Evolutionary conservation across 495 filamentous ascomycete genomes (phyloP).

Genomic region (Xylaria curta): DNA sequence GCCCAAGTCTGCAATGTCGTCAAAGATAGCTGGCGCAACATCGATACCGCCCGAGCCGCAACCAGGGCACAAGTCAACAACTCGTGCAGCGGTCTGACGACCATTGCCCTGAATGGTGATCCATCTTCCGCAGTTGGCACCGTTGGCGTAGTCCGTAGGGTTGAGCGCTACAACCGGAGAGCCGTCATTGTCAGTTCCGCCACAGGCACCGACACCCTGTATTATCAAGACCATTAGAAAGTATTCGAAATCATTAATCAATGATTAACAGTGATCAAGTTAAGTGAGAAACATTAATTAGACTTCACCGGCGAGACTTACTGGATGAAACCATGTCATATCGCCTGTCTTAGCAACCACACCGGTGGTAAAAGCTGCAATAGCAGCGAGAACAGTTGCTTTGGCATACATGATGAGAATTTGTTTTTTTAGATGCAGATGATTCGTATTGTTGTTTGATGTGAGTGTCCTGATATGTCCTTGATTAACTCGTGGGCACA

Average conservation of each 20-base stretch:
- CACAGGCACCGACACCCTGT: conserved; percentile 23
- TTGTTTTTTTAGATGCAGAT: background rate
- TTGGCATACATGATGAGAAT: conserved; percentile 18
- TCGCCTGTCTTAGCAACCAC: conserved; percentile 6
- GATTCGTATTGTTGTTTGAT: background rate
- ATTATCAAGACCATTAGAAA: background rate
- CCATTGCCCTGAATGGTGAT: conserved; percentile 25
- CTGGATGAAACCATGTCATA: conserved; percentile 21
- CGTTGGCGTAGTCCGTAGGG: conserved; percentile 15
- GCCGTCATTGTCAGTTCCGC: conserved; percentile 9
- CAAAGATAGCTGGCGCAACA: conserved; percentile 24
- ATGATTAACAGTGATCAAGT: too few relatives aligned
- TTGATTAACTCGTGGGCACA: background rate
- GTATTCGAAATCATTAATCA: background rate
- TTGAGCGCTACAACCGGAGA: conserved; percentile 23
- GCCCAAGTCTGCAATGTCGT: conserved; percentile 17
- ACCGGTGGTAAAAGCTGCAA: conserved; percentile 13
- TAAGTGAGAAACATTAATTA: background rate
- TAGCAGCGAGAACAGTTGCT: conserved; percentile 5
- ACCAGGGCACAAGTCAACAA: conserved; percentile 26
- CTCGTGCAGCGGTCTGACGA: conserved; percentile 9
- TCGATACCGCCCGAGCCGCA: conserved; percentile 14
- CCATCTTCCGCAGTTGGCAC: conserved; percentile 24
- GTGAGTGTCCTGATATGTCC: conserved; percentile 1
- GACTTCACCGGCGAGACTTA: background rate